Evolutionary conservation across 169 alveolate species (phyloP).

Genomic region (Eimeria tenella): DNA sequence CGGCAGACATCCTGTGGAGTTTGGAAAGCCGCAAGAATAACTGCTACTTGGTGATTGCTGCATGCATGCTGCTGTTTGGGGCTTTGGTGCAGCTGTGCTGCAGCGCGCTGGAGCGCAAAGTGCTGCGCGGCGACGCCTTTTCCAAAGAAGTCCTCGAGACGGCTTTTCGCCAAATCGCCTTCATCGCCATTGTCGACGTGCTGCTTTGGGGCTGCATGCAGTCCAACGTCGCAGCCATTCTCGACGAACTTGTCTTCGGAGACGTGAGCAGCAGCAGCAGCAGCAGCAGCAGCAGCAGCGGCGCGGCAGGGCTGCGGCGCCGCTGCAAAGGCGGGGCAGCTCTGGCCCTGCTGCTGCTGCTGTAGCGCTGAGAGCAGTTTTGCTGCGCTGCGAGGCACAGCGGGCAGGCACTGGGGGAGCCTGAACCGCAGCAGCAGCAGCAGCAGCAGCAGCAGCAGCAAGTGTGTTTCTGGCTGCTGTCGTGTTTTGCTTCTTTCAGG

Average conservation of each 20-base stretch:
- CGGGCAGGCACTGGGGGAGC: too few relatives aligned
- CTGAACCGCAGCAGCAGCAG: too few relatives aligned
- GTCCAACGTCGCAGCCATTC: conserved; percentile 86
- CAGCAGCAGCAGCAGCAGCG: too few relatives aligned
- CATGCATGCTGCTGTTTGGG: conserved; percentile 83
- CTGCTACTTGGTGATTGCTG: conserved; percentile 81
- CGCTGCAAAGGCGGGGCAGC: too few relatives aligned
- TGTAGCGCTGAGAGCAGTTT: too few relatives aligned
- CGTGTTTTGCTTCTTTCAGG: background rate
- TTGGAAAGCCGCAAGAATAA: conserved; percentile 81
- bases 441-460: background rate
- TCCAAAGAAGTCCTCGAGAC: conserved; percentile 87
- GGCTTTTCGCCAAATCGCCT: conserved; percentile 88
- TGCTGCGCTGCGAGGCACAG: too few relatives aligned
- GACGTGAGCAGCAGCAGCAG: conserved; percentile 78
- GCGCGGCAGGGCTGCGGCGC: too few relatives aligned
- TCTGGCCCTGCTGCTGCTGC: too few relatives aligned
- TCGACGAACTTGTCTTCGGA: conserved; percentile 85
- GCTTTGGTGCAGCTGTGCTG: conserved; percentile 79
- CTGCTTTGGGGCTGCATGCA: conserved; percentile 89
- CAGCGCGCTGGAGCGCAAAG: conserved; percentile 82
- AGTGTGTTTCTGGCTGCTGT: background rate
- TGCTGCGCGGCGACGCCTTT: conserved; percentile 86
- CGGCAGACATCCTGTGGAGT: conserved; percentile 81
- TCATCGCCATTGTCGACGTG: conserved; percentile 87